Base-by-base conservation (phyloP, 306 rosid species). In the Senna siamea region DNA sequence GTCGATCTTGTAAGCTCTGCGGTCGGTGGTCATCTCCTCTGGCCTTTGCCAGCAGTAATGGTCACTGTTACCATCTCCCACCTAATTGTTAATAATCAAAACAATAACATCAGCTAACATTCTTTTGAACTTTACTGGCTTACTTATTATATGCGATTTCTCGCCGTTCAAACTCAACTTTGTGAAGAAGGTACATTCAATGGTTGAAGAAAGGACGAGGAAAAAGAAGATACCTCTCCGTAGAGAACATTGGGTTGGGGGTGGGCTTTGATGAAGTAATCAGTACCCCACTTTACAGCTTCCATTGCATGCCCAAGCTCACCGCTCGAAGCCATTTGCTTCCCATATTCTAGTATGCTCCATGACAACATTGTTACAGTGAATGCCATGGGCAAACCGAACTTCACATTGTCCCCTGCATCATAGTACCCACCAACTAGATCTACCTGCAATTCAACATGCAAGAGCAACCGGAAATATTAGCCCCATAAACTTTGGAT, bases 21-120 rank as follows among this genome's bases (percentile, higher is more conserved):
- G 95, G 92, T 95, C 96, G 2, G 99, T 95, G 66, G 93, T 95
- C 99, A 95, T 95, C 2, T 95, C 99, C 87, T 95, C 99, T 5
- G 99, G 99, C 58, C 99, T 89, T 78, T 95, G 99, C 99, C 99
- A 95, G 81, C 99, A 95, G 88, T 88, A 85, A 74, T 95, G 99
- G 84, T 95, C 99, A 30, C 70, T 95, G 83, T 88, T 88, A 5
- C 99, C 98, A 51, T 95, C 99, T 83, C 99, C 99, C 69, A 94
- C 99, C 99, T 94, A 82, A 76, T 50, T 8, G 35, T 66, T 65
- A 61, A 47, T 69, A 76, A n/a, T 63, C 71, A 62, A 53, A 64
- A 58, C 68, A 6, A 78, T 41, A n/a, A 41, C 30, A 74, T 47
- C 58, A 78, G 40, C 70, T 11, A 47, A 70, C 59, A 56, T 70